Evolutionary conservation across 148 eudicot species (phyloP).

Genomic region (Oxyria digyna): DNA sequence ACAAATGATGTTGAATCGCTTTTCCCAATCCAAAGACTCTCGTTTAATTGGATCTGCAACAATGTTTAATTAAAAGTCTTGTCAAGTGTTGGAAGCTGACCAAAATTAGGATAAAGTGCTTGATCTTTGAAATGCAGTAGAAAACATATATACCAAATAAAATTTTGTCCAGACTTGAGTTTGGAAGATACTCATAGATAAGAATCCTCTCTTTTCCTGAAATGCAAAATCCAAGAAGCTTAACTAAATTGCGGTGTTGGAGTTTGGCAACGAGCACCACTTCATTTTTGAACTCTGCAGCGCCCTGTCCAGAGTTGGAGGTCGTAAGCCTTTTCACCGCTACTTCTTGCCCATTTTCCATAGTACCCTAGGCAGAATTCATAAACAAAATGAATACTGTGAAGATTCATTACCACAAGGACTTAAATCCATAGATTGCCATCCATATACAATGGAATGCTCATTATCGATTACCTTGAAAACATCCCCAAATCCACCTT

Average conservation of each 20-base stretch:
- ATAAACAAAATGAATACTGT: no score
- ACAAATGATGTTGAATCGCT: background rate
- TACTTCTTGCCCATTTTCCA: slow-evolving; percentile 13
- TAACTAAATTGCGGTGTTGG: slow-evolving; percentile 21
- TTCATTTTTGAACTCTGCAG: slow-evolving; percentile 15
- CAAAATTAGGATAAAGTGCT: background rate
- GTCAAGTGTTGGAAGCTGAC: no score
- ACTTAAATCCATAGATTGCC: background rate
- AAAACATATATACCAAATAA: background rate
- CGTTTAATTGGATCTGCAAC: background rate
- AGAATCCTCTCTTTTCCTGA: slow-evolving; percentile 14
- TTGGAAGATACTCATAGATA: slow-evolving; percentile 16
- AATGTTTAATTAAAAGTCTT: background rate
- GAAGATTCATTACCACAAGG: no score
- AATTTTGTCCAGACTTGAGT: slow-evolving; percentile 14
- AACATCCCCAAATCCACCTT: slow-evolving; percentile 11
- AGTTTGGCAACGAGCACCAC: slow-evolving; percentile 17
- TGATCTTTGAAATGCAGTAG: background rate
- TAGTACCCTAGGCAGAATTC: slow-evolving; percentile 4
- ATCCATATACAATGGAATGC: background rate
- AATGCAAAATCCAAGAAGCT: slow-evolving; percentile 16
- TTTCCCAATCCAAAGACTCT: slow-evolving; percentile 4
- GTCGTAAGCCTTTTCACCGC: slow-evolving; percentile 21
- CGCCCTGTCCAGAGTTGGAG: slow-evolving; percentile 11
- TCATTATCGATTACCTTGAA: slow-evolving; percentile 11